These are phyloP conservation scores for Pythium myriotylum DNA, from an alignment of 352 stramenopile species.

Conservation along the genomic window DNA sequence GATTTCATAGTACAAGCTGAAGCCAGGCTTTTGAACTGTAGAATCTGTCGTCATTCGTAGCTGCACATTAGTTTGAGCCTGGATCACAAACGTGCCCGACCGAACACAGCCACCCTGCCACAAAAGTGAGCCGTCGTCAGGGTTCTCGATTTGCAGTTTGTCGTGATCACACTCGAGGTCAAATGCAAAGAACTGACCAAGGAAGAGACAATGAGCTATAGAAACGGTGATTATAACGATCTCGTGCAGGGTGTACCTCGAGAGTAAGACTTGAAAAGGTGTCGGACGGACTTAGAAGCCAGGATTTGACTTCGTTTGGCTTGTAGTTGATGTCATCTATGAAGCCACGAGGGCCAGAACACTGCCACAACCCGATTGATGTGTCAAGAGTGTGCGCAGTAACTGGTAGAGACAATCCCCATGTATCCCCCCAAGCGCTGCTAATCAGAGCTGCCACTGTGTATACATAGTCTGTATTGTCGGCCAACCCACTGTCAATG, in stretches of 20 bases:
- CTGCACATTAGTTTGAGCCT: conserved; percentile 29
- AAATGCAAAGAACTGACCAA: conserved; percentile 42
- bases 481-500: conserved; percentile 7
- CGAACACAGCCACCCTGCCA: conserved; percentile 63
- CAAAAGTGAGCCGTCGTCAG: conserved; percentile 26
- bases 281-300: conserved; percentile 41
- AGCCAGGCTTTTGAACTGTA: conserved; percentile 43
- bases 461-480: conserved; percentile 13
- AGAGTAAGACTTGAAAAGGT: background rate
- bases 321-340: conserved; percentile 43
- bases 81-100: conserved; percentile 40
- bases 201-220: background rate
- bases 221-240: background rate
- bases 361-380: conserved; percentile 23
- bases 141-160: conserved; percentile 43
- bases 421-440: conserved; percentile 14
- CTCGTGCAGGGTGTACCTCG: no score
- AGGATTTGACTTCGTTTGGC: conserved; percentile 34
- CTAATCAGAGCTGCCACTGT: conserved; percentile 9
- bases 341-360: conserved; percentile 24
- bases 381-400: conserved; percentile 5
- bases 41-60: conserved; percentile 48
- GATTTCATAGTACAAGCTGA: conserved; percentile 49
- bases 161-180: conserved; percentile 77
- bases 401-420: conserved; percentile 2